phyloP scores from a whole-genome alignment of 176 grass and related monocot genomes.

The Guadua angustifolia region DNA sequence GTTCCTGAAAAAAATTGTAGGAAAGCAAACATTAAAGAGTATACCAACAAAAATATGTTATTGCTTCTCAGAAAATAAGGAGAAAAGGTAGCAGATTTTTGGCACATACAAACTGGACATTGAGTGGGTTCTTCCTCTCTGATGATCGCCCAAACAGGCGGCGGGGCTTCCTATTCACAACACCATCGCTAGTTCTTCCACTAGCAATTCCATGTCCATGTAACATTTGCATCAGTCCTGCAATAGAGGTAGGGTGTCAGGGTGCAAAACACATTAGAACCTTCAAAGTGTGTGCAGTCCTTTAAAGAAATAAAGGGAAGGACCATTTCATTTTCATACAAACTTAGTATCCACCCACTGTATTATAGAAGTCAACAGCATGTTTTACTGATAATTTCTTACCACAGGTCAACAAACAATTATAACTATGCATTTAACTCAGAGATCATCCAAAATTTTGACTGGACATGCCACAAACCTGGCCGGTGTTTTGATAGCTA shows the following conservation, averaged over 20 bases:
- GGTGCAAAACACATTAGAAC: constrained; percentile 26
- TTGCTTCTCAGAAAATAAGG: background rate
- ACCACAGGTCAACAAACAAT: background rate
- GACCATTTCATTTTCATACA: background rate
- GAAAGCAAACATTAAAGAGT: constrained; percentile 11
- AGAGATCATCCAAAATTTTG: background rate
- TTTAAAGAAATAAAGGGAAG: background rate
- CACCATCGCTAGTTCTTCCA: constrained; percentile 31
- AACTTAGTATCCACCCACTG: background rate
- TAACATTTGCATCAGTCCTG: constrained; percentile 60
- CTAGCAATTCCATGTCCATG: constrained; percentile 15
- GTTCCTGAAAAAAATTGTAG: constrained; percentile 49
- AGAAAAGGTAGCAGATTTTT: background rate
- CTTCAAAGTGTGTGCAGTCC: background rate
- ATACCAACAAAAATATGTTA: background rate
- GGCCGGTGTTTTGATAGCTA: background rate
- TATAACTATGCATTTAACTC: background rate
- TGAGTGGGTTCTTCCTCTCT: constrained; percentile 55
- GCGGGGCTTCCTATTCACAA: constrained; percentile 42
- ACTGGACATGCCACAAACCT: background rate
- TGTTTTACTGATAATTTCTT: background rate
- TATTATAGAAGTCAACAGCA: background rate
- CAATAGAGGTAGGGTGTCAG: background rate
- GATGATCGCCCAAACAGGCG: constrained; percentile 45
- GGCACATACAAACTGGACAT: constrained; percentile 55